Percentiles rank a stretch among this genome's conserved stretches.
These are phyloP conservation scores for Leishmania tarentolae DNA, from an alignment of 208 protist genomes.

Conservation along the genomic window DNA sequence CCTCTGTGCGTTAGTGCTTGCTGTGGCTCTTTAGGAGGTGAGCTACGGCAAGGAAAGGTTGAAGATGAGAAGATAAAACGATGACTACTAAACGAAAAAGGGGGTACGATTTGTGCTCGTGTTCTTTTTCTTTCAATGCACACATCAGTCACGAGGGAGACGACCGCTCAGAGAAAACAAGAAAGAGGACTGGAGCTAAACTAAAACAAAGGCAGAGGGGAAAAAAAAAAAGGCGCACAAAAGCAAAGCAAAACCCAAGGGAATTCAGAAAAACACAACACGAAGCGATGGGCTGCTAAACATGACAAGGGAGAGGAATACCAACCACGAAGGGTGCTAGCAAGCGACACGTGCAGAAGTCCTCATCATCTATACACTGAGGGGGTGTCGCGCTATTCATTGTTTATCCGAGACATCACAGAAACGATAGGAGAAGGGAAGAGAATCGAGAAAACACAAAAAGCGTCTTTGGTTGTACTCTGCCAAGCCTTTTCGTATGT, in stretches of 20 bases:
- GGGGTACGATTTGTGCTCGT: background rate
- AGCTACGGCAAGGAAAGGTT: background rate
- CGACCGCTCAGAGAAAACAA: background rate
- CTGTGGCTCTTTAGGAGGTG: background rate
- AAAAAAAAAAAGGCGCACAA: conserved; percentile 10
- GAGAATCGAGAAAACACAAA: background rate
- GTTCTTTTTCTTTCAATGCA: background rate
- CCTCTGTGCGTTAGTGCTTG: background rate
- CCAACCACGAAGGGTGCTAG: background rate
- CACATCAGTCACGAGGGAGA: background rate
- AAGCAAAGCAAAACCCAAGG: background rate
- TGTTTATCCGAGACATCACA: background rate
- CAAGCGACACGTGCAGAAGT: background rate
- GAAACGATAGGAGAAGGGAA: background rate
- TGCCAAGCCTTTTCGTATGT: background rate
- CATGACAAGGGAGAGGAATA: background rate
- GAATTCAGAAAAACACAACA: conserved; percentile 1
- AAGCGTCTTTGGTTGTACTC: background rate
- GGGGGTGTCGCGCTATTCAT: background rate
- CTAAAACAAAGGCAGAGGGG: background rate
- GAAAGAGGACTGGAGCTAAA: background rate
- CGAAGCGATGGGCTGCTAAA: background rate
- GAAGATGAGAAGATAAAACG: background rate
- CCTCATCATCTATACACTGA: background rate
- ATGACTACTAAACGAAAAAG: background rate